These are phyloP conservation scores for Vararia minispora DNA, from an alignment of 768 basidiomycete species.

Conservation along the genomic window DNA sequence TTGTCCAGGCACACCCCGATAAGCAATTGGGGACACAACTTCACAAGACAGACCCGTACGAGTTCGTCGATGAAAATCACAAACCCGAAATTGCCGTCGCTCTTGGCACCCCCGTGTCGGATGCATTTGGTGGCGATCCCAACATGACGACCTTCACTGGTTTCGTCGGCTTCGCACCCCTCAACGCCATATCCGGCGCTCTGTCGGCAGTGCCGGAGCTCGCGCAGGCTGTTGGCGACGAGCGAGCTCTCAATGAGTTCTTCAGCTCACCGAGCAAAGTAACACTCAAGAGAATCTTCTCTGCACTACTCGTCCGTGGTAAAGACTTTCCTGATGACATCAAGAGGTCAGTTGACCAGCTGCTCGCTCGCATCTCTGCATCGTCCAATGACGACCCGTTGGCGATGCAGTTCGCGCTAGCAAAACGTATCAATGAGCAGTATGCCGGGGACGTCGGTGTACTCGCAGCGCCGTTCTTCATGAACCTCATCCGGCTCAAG, in stretches of 20 bases:
- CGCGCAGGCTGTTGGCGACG: constrained; percentile 24
- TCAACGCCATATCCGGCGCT: constrained; percentile 30
- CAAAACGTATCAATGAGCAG: constrained; percentile 31
- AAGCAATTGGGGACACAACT: constrained; percentile 34
- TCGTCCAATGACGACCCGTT: constrained; percentile 7
- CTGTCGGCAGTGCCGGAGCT: constrained; percentile 35
- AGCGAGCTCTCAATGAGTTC: constrained; percentile 23
- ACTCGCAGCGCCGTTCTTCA: constrained; percentile 36
- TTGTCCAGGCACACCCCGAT: constrained; percentile 48
- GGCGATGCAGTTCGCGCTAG: constrained; percentile 20
- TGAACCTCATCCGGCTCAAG: constrained; percentile 40
- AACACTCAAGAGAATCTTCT: constrained; percentile 29
- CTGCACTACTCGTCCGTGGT: constrained; percentile 29
- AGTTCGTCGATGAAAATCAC: constrained; percentile 39
- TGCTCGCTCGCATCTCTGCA: constrained; percentile 4
- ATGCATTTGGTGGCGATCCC: constrained; percentile 2
- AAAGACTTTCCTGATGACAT: constrained; percentile 18
- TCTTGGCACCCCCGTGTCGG: constrained; percentile 28
- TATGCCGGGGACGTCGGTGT: constrained; percentile 46
- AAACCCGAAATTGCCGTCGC: constrained; percentile 51
- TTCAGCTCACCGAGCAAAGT: constrained; percentile 20
- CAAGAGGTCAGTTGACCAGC: constrained; percentile 15
- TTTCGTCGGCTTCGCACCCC: constrained; percentile 45
- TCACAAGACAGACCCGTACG: constrained; percentile 29
- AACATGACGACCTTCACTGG: constrained; percentile 21